Evolutionary conservation across 805 yeast species (phyloP).

Genomic region (Lachancea meyersii): DNA sequence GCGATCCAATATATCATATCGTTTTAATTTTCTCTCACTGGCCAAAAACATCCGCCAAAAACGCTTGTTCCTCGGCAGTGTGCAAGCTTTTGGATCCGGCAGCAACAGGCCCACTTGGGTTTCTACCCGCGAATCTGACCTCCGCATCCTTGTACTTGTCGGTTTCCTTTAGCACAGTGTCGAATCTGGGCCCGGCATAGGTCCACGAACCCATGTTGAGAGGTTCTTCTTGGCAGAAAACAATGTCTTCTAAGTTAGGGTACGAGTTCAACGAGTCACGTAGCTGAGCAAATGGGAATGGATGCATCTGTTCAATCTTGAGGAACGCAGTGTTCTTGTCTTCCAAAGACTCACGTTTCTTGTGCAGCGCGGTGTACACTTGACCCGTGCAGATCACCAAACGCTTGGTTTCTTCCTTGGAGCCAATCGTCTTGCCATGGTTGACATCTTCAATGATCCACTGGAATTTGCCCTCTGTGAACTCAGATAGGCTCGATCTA

Average conservation of each 20-base stretch:
- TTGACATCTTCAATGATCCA: constrained; percentile 94
- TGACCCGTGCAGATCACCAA: constrained; percentile 85
- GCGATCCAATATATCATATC: neutral
- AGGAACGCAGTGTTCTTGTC: constrained; percentile 83
- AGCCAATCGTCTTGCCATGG: constrained; percentile 67
- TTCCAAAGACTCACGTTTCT: constrained; percentile 72
- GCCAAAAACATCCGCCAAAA: constrained; percentile 69
- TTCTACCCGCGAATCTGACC: constrained; percentile 91
- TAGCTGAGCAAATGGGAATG: constrained; percentile 96
- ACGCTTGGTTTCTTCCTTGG: constrained; percentile 81
- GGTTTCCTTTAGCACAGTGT: constrained; percentile 70
- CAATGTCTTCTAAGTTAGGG: constrained; percentile 80
- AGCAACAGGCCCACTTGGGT: constrained; percentile 97
- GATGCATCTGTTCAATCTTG: constrained; percentile 91
- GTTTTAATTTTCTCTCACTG: constrained; percentile 1
- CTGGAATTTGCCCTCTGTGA: constrained; percentile 87
- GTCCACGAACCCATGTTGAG: constrained; percentile 92
- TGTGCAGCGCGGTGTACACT: constrained; percentile 86
- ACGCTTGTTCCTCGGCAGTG: constrained; percentile 77
- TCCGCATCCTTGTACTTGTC: constrained; percentile 51
- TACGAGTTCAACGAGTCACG: constrained; percentile 75
- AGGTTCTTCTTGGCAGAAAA: constrained; percentile 99
- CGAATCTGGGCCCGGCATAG: constrained; percentile 75
- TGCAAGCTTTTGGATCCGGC: constrained; percentile 93
- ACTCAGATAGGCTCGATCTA: constrained; percentile 73